Conservation (phyloP, 2,329 filamentous ascomycete species). For the Ramularia collo-cygni region DNA sequence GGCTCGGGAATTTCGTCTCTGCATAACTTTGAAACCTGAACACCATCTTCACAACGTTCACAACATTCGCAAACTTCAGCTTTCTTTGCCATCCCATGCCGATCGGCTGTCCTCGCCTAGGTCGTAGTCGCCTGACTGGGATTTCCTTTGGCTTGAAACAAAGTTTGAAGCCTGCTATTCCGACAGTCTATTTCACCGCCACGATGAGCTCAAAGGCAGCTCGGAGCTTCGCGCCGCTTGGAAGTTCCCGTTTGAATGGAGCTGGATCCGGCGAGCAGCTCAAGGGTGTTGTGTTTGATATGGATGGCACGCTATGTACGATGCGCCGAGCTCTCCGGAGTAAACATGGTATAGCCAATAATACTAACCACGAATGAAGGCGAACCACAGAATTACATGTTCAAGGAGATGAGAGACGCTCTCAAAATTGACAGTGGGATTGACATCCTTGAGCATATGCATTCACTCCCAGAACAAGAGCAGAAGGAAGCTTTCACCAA, state of each 20-base stretch:
- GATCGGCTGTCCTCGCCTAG: too few species aligned
- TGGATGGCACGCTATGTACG: conserved; percentile 86
- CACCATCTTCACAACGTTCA: too few species aligned
- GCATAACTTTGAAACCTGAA: too few species aligned
- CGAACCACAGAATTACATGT: conserved; percentile 93
- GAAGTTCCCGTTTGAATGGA: background rate
- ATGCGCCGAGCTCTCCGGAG: conserved; percentile 10
- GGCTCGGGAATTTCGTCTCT: too few species aligned
- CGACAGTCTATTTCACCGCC: background rate
- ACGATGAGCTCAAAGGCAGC: background rate
- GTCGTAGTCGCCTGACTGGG: too few species aligned
- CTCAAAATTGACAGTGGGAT: conserved; percentile 63
- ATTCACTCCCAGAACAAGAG: conserved; percentile 57
- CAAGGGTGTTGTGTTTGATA: conserved; percentile 72
- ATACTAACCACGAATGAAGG: conserved; percentile 42
- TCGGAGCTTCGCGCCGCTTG: conserved; percentile 1
- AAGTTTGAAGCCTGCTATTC: background rate
- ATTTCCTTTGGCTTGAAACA: too few species aligned
- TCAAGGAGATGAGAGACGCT: conserved; percentile 70
- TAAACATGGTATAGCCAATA: background rate
- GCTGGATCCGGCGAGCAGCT: conserved; percentile 33
- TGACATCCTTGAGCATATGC: conserved; percentile 88
- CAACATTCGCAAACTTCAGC: too few species aligned
- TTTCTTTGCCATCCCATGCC: too few species aligned
- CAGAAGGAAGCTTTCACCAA: conserved; percentile 58